A percentile compares a stretch with the other conserved stretches of the same genome.
phyloP scores from a whole-genome alignment of 768 basidiomycete species.

The Cyathus striatus region DNA sequence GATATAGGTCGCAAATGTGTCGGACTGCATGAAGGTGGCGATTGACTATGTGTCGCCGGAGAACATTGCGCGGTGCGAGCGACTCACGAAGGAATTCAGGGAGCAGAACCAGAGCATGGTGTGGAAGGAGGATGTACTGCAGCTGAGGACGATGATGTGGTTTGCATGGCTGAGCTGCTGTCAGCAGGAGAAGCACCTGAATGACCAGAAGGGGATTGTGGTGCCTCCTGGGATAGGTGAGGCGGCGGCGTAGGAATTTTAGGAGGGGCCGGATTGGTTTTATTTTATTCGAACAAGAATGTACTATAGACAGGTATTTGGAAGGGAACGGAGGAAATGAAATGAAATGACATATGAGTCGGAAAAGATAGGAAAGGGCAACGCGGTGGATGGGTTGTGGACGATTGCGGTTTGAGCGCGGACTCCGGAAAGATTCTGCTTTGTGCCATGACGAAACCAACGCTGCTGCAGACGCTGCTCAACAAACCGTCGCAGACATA shows the following conservation, averaged over 20 bases:
- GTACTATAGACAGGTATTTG: background rate
- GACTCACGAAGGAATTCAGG: conserved; percentile 83
- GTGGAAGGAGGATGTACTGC: conserved; percentile 94
- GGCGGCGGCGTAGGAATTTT: background rate
- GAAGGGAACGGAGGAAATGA: background rate
- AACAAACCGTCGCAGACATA: conserved; percentile 65
- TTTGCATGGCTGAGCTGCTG: conserved; percentile 81
- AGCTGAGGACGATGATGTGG: conserved; percentile 91
- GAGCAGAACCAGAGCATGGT: conserved; percentile 81
- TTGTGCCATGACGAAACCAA: conserved; percentile 25
- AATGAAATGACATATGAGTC: too few relatives aligned
- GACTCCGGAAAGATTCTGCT: too few relatives aligned
- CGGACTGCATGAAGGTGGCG: conserved; percentile 96
- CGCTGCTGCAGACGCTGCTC: conserved; percentile 48
- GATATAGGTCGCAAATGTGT: conserved; percentile 82
- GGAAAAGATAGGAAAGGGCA: too few relatives aligned
- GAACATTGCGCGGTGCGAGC: conserved; percentile 83
- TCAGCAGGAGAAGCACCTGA: conserved; percentile 22
- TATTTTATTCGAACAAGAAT: background rate
- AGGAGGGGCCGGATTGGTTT: background rate
- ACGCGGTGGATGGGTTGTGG: too few relatives aligned
- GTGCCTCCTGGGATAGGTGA: background rate
- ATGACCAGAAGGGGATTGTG: background rate
- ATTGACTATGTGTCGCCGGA: conserved; percentile 94
- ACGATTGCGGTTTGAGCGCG: too few relatives aligned